Evolutionary conservation across 2,329 filamentous ascomycete species (phyloP).

Genomic region (Penicillium sp.): DNA sequence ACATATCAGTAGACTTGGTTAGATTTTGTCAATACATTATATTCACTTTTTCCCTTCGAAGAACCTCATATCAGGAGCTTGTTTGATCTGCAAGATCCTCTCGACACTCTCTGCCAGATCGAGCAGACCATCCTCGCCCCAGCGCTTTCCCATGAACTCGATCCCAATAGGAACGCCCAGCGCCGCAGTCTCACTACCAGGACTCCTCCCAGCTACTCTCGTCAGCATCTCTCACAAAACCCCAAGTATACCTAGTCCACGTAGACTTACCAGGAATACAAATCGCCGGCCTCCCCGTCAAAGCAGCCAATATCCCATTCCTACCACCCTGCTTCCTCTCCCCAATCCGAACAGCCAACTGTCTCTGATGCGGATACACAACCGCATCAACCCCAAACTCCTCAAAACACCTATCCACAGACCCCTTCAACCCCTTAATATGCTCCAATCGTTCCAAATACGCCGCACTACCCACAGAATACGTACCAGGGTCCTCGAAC

Average conservation of each 20-base stretch:
- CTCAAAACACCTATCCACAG: conserved; percentile 55
- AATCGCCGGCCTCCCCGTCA: conserved; percentile 57
- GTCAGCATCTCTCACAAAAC: too few species aligned
- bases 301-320: conserved; percentile 59
- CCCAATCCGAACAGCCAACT: conserved; percentile 62
- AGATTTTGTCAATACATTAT: not conserved
- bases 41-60: not conserved
- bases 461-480: conserved; percentile 53
- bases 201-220: conserved; percentile 51
- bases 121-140: conserved; percentile 57
- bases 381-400: conserved; percentile 56
- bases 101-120: conserved; percentile 57
- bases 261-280: conserved; percentile 39
- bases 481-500: conserved; percentile 53
- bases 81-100: conserved; percentile 49
- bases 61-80: conserved; percentile 37
- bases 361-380: conserved; percentile 67
- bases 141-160: conserved; percentile 63
- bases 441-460: conserved; percentile 52
- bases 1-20: conserved; percentile 1
- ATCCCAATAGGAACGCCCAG: conserved; percentile 65
- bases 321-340: conserved; percentile 60
- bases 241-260: too few species aligned
- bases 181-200: conserved; percentile 51
- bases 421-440: conserved; percentile 56